A percentile compares a stretch with the other conserved stretches of the same genome.
Evolutionary conservation across 371 early-diverging fungal species (phyloP).

Genomic region (Apophysomyces elegans): DNA sequence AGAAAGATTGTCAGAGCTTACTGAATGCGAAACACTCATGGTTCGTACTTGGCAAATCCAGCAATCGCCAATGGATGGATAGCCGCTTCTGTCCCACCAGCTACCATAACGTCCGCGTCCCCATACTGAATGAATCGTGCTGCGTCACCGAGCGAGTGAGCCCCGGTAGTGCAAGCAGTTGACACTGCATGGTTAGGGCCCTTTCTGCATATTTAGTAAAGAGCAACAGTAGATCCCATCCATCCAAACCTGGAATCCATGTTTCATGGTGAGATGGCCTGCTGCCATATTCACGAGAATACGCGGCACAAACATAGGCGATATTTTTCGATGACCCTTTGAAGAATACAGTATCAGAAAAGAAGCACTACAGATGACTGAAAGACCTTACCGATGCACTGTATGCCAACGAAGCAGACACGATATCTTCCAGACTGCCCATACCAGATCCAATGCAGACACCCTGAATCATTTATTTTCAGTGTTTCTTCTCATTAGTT

Average conservation of each 20-base stretch:
- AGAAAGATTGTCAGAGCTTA: background rate
- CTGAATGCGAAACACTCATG: background rate
- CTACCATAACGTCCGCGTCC: constrained; percentile 96
- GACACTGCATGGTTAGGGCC: constrained; percentile 94
- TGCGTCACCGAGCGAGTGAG: constrained; percentile 94
- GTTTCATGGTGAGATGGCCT: constrained; percentile 89
- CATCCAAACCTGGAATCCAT: constrained; percentile 71
- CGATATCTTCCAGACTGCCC: constrained; percentile 89
- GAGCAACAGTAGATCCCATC: background rate
- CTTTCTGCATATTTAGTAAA: constrained; percentile 23
- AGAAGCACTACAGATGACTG: background rate
- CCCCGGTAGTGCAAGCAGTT: constrained; percentile 96
- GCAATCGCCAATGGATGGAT: constrained; percentile 87
- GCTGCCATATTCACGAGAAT: constrained; percentile 95
- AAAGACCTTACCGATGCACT: constrained; percentile 49
- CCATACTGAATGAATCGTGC: constrained; percentile 89
- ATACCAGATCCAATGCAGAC: constrained; percentile 93
- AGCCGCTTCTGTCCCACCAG: constrained; percentile 92
- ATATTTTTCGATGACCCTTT: constrained; percentile 78
- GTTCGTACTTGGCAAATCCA: constrained; percentile 80
- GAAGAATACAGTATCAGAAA: background rate
- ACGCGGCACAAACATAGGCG: constrained; percentile 91
- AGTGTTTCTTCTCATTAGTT: constrained; percentile 10
- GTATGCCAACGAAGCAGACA: constrained; percentile 58
- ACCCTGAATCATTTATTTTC: constrained; percentile 54